Evolutionary conservation across 257 asterid species (phyloP), one percentile per base, ranked within the genome.

Genomic region (Cynanchum wilfordii): DNA sequence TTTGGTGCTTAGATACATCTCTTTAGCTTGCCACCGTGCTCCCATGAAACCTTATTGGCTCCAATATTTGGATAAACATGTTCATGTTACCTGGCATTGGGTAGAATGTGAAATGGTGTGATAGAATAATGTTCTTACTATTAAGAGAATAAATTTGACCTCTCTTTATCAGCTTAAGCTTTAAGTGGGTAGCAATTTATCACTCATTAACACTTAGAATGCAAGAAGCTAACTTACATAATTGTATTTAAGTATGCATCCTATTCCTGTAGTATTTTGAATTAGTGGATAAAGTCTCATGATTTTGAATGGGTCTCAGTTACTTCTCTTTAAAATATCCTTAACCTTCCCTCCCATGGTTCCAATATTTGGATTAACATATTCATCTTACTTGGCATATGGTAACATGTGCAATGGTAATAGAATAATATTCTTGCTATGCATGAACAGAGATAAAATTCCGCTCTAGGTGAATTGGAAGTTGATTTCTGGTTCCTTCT

Each of bases 161-260:
- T n/a, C n/a, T n/a, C n/a, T n/a, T n/a, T n/a, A n/a, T n/a, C n/a
- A n/a, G n/a, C n/a, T n/a, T n/a, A n/a, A n/a, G n/a, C n/a, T n/a
- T n/a, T n/a, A n/a, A n/a, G n/a, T n/a, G n/a, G n/a, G n/a, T n/a
- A n/a, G n/a, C n/a, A n/a, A n/a, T n/a, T n/a, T n/a, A n/a, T n/a
- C n/a, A n/a, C n/a, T n/a, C n/a, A n/a, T n/a, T n/a, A n/a, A n/a
- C n/a, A n/a, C n/a, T n/a, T n/a, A n/a, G n/a, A n/a, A n/a, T n/a
- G n/a, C n/a, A n/a, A n/a, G 47, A 42, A 42, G 47, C 7, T 42
- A 84, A 94, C 98, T 76, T 94, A 98, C 52, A 80, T 91, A 72
- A 91, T 90, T 58, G 98, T 89, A 45, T 94, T 94, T 87, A 91
- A 94, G 99, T 90, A 85, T 71, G 92, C 76, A 44, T 15, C 9